Percentiles rank a stretch among this genome's conserved stretches.
Conservation (phyloP, 1,284 basidiomycete species). For the Fomes fomentarius region DNA sequence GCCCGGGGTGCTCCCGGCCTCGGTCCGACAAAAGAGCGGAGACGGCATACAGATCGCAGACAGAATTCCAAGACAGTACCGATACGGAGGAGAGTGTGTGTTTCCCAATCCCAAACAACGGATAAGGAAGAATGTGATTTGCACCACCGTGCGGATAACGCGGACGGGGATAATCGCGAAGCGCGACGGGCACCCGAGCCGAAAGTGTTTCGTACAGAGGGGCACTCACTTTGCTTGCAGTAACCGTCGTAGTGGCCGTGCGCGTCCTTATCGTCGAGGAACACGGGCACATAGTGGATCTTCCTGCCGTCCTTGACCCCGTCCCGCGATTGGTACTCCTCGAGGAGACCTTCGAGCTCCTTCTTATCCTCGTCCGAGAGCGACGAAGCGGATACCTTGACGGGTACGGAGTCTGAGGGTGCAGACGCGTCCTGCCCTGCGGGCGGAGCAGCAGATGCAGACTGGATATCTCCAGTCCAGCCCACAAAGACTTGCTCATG, state of each 20-base stretch:
- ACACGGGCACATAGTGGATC: slow-evolving; percentile 86
- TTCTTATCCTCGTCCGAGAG: slow-evolving; percentile 63
- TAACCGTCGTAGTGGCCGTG: slow-evolving; percentile 97
- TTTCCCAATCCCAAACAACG: neutral
- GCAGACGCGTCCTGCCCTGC: slow-evolving; percentile 19
- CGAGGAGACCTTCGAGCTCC: slow-evolving; percentile 64
- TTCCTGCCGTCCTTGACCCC: slow-evolving; percentile 45
- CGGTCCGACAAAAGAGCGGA: slow-evolving; percentile 20
- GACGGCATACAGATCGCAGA: neutral
- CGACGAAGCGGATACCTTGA: slow-evolving; percentile 51
- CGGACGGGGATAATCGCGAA: neutral
- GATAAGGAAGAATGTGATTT: slow-evolving; percentile 8
- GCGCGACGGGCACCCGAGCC: too few relatives aligned
- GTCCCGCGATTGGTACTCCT: slow-evolving; percentile 58
- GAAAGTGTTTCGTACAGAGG: too few relatives aligned
- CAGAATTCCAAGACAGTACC: slow-evolving; percentile 1
- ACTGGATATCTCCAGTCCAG: slow-evolving; percentile 88
- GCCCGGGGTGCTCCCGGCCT: slow-evolving; percentile 9
- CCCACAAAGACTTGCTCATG: slow-evolving; percentile 93
- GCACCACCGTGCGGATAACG: neutral
- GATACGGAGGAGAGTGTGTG: slow-evolving; percentile 9
- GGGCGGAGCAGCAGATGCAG: slow-evolving; percentile 34
- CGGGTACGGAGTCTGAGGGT: slow-evolving; percentile 12
- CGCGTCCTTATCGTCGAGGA: slow-evolving; percentile 89
- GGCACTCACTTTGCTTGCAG: slow-evolving; percentile 94